Base-by-base conservation (phyloP, 2,329 filamentous ascomycete species). In the Nigrograna mackinnonii region DNA sequence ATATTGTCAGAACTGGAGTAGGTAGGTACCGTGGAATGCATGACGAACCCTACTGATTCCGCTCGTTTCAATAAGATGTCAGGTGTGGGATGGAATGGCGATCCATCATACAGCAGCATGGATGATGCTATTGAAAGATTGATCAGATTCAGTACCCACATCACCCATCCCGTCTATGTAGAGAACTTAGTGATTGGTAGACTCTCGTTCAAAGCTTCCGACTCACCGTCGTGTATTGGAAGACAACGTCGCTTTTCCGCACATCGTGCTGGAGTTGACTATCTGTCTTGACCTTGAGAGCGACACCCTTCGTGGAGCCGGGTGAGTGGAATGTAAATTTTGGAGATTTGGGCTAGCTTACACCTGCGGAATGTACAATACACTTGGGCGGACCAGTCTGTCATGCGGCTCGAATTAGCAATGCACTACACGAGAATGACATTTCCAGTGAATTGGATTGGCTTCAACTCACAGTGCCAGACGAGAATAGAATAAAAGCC, bases 181-280 rank as follows among this genome's bases (percentile, higher is more conserved):
- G 9, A n/a, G 9, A 9, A 13, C 11, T 33, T 11, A 33, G 31
- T 11, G 4, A 13, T 33, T 17, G 11, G 16, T 13, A 33, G 11
- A 12, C 31, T 3, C 18, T 9, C n/a, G n/a, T n/a, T n/a, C n/a
- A n/a, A n/a, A n/a, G n/a, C n/a, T n/a, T n/a, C n/a, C 9, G 16
- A 17, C 31, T 33, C 18, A 33, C 31, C 16, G 31, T 33, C 9
- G 31, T 33, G 31, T 33, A 33, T 17, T 33, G 31, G 31, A 33
- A 33, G 9, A 33, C 31, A 33, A 33, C 16, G 16, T 33, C 31
- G 16, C 16, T 17, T 17, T 33, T 33, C 9, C 31, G 31, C 13
- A 33, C 16, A 17, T 33, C 31, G 16, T 33, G 31, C 16, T 33
- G 31, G 11, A 33, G 11, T 17, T 13, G 11, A 9, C 11, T 13